Base-by-base conservation (phyloP, 257 asterid species). In the Coffea canephora region DNA sequence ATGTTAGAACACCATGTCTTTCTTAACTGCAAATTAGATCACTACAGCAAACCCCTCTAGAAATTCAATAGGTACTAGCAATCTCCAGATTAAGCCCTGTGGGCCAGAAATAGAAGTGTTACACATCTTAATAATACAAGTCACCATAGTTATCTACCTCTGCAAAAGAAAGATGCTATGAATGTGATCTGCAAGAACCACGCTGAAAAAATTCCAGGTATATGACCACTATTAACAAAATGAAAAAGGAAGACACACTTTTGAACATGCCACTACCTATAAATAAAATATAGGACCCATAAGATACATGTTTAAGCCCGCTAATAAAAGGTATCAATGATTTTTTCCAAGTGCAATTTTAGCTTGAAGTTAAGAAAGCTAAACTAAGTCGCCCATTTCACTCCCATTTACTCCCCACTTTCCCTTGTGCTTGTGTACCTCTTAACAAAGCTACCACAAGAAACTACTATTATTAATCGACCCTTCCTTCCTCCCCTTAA, bases 141-240 rank as follows among this genome's bases (percentile, higher is more conserved):
- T 21, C 50, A 74, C 52, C 69, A 74, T 19, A 77, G 73, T 54
- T 39, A 31, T 31, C 78, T 49, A 19, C 23, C 64, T 73, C 23
- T 45, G 27, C 5, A 27, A n/a, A n/a, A 48, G 57, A 49, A 49
- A 21, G 23, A 59, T 2, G 31, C n/a, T 13, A 31, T 14, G 55
- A 54, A 23, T 36, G 1, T 21, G 55, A 54, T 54, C 43, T 48
- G 25, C 46, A 18, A 31, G 65, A 52, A 11, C 67, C 43, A 45
- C 31, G 49, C n/a, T 13, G 12, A 34, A 74, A 6, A 10, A 8
- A 76, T 23, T 49, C 55, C 70, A 61, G 31, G 3, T 49, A 39
- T 41, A 57, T 62, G 9, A 25, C 39, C 52, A n/a, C 69, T 57
- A 12, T 4, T 14, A 76, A 41, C 15, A 31, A 55, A 25, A 59